These are phyloP conservation scores for Gremmenia infestans DNA, from an alignment of 2,329 filamentous ascomycete genomes.

Conservation along the genomic window DNA sequence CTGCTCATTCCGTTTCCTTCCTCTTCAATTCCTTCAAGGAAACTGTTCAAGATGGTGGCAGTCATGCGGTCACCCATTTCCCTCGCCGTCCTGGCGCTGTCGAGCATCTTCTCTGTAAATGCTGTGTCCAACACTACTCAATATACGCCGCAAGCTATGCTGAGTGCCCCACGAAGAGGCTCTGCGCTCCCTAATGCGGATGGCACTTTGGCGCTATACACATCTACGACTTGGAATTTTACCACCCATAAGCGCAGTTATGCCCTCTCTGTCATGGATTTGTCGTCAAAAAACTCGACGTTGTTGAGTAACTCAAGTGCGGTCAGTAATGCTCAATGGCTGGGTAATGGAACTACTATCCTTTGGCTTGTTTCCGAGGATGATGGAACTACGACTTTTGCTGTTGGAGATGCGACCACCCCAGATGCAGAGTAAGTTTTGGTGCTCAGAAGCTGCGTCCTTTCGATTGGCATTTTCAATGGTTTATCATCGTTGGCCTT, in stretches of 20 bases:
- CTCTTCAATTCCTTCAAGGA: background rate
- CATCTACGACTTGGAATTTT: constrained; percentile 75
- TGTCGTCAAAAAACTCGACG: constrained; percentile 34
- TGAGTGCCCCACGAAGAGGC: constrained; percentile 68
- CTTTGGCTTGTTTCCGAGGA: constrained; percentile 21
- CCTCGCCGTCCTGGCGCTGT: constrained; percentile 1
- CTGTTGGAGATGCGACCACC: constrained; percentile 20
- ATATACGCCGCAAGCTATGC: constrained; percentile 70
- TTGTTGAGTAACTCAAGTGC: constrained; percentile 23
- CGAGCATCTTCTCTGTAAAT: constrained; percentile 8
- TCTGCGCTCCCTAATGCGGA: constrained; percentile 62
- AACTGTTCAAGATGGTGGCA: constrained; percentile 5
- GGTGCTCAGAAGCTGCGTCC: too few species aligned
- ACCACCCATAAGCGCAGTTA: constrained; percentile 59
- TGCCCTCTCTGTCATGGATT: constrained; percentile 65
- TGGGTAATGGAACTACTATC: constrained; percentile 21
- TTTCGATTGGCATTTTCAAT: background rate
- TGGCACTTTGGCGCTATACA: constrained; percentile 60
- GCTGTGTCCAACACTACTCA: constrained; percentile 9
- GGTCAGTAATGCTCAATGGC: constrained; percentile 21
- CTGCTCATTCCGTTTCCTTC: constrained; percentile 3
- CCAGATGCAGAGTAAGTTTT: constrained; percentile 18
- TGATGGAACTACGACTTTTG: constrained; percentile 23
- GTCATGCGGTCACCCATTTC: constrained; percentile 5
- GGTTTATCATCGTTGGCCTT: background rate